Percentiles rank a stretch among this genome's conserved stretches.
Conservation (phyloP, 2,329 filamentous ascomycete genomes). For the Microdochium bolleyi region DNA sequence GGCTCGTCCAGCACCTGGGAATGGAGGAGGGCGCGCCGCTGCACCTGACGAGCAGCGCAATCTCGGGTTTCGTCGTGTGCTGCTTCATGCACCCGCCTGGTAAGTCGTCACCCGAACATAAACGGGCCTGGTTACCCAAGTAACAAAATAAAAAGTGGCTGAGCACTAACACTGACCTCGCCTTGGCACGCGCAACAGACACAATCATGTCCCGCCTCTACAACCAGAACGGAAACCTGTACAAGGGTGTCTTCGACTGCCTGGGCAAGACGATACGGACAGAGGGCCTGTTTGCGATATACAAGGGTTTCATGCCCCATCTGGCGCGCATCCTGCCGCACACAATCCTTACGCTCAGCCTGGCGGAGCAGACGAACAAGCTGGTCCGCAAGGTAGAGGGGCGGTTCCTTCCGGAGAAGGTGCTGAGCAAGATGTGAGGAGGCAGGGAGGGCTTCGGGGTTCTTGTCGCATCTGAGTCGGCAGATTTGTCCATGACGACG, state of each 20-base stretch:
- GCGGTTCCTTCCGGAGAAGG: slow-evolving; percentile 36
- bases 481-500: no score
- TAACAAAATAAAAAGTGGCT: no score
- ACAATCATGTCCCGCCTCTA: slow-evolving; percentile 99
- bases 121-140: no score
- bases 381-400: slow-evolving; percentile 72
- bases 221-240: slow-evolving; percentile 98
- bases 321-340: slow-evolving; percentile 90
- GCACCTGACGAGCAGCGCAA: slow-evolving; percentile 81
- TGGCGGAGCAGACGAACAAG: slow-evolving; percentile 97
- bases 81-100: slow-evolving; percentile 96
- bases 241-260: slow-evolving; percentile 88
- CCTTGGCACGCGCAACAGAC: slow-evolving; percentile 41
- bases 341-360: slow-evolving; percentile 83
- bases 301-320: slow-evolving; percentile 96
- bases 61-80: slow-evolving; percentile 92
- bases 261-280: slow-evolving; percentile 83
- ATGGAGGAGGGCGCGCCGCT: slow-evolving; percentile 87
- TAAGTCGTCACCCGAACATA: slow-evolving; percentile 29
- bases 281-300: slow-evolving; percentile 86
- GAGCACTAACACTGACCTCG: no score
- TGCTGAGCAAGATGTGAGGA: slow-evolving; percentile 19
- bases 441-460: no score
- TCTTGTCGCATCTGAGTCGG: no score
- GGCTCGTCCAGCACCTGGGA: slow-evolving; percentile 71